Conservation (phyloP, 2,329 filamentous ascomycete genomes). For the Orbilia javanica region DNA sequence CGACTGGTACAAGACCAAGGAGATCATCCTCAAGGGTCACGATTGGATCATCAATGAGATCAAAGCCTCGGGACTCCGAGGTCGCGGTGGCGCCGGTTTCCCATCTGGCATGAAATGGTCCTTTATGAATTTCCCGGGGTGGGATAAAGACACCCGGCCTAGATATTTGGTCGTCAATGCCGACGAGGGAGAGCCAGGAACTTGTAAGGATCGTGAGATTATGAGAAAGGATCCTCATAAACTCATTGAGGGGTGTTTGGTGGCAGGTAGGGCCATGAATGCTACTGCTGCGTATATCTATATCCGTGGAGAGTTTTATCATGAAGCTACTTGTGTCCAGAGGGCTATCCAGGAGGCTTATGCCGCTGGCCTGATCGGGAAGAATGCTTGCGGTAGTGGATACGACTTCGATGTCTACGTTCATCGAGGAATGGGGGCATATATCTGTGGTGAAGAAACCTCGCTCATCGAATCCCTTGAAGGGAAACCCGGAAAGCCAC, state of each 20-base stretch:
- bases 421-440: constrained; percentile 93
- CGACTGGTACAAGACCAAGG: constrained; percentile 99
- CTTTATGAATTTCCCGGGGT: constrained; percentile 99
- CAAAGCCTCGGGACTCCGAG: constrained; percentile 94
- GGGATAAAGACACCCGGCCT: constrained; percentile 97
- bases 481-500: constrained; percentile 98
- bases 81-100: constrained; percentile 96
- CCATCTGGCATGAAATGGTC: constrained; percentile 99
- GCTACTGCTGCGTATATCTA: constrained; percentile 99
- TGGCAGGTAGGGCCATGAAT: constrained; percentile 98
- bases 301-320: constrained; percentile 97
- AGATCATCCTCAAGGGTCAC: constrained; percentile 95
- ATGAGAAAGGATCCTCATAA: constrained; percentile 99
- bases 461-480: constrained; percentile 98
- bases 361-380: constrained; percentile 91
- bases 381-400: constrained; percentile 95
- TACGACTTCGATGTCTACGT: constrained; percentile 98
- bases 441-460: constrained; percentile 98
- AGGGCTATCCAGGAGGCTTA: constrained; percentile 98
- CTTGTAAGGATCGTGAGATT: constrained; percentile 99
- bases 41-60: constrained; percentile 99
- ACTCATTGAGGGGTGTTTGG: constrained; percentile 94
- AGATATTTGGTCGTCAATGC: constrained; percentile 98
- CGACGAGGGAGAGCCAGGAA: constrained; percentile 97
- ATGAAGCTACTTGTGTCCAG: constrained; percentile 93